phyloP scores from a whole-genome alignment of 2,329 filamentous ascomycete genomes.

The Botrytis elliptica region DNA sequence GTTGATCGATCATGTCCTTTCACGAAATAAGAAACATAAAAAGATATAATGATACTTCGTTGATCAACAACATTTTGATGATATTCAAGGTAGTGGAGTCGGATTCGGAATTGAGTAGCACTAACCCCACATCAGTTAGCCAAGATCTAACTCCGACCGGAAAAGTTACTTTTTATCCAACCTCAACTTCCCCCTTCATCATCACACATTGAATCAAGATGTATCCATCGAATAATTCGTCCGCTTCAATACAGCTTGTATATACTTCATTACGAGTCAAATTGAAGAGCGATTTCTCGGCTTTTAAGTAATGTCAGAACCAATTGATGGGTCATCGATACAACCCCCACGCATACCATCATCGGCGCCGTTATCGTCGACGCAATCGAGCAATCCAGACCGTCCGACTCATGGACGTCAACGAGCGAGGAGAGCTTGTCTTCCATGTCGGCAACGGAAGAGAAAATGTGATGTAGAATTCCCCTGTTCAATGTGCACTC shows the following conservation, averaged over 20 bases:
- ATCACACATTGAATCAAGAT: conserved; percentile 7
- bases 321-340: background rate
- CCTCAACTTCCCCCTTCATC: background rate
- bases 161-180: background rate
- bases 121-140: background rate
- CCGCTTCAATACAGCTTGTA: background rate
- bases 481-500: conserved; percentile 33
- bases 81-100: background rate
- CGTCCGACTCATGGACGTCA: conserved; percentile 21
- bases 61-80: background rate
- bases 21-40: background rate
- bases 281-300: background rate
- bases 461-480: conserved; percentile 32
- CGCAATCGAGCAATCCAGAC: background rate
- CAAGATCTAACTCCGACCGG: background rate
- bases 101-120: background rate
- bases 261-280: background rate
- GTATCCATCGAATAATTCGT: background rate
- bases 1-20: background rate
- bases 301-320: background rate
- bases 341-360: background rate
- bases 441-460: conserved; percentile 34
- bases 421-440: conserved; percentile 31
- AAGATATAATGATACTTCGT: background rate
- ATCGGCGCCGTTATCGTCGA: background rate